Conservation (phyloP, 1,139 yeast species). For the Pichia sp. region DNA sequence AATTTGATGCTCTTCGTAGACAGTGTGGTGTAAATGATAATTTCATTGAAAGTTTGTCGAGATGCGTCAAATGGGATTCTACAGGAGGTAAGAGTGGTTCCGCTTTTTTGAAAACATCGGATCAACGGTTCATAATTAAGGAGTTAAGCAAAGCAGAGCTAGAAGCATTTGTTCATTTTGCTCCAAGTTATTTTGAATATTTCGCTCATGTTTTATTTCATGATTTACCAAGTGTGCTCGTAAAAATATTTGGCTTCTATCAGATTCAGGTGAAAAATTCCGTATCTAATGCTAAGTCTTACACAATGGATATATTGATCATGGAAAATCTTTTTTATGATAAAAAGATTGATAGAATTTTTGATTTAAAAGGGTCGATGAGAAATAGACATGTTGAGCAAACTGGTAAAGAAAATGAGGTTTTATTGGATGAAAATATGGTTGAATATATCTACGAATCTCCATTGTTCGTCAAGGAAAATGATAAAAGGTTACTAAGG, state of each 20-base stretch:
- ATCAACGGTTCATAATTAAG: slow-evolving; percentile 84
- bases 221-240: slow-evolving; percentile 88
- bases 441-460: slow-evolving; percentile 95
- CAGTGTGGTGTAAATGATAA: slow-evolving; percentile 76
- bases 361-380: slow-evolving; percentile 97
- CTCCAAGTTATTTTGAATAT: slow-evolving; percentile 94
- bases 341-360: slow-evolving; percentile 76
- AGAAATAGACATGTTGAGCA: slow-evolving; percentile 94
- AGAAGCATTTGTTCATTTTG: slow-evolving; percentile 91
- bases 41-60: slow-evolving; percentile 81
- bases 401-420: slow-evolving; percentile 94
- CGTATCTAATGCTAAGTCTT: slow-evolving; percentile 60
- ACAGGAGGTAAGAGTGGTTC: slow-evolving; percentile 97
- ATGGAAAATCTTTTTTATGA: slow-evolving; percentile 95
- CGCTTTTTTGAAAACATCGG: slow-evolving; percentile 85
- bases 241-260: slow-evolving; percentile 92
- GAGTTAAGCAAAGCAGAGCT: slow-evolving; percentile 84
- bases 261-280: slow-evolving; percentile 85
- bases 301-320: slow-evolving; percentile 85
- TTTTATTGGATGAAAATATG: slow-evolving; percentile 93
- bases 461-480: slow-evolving; percentile 91
- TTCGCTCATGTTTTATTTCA: slow-evolving; percentile 94
- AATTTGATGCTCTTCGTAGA: slow-evolving; percentile 87
- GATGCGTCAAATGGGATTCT: slow-evolving; percentile 95
- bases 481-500: slow-evolving; percentile 76